Percentiles rank a stretch among this genome's conserved stretches.
Conservation (phyloP, 176 grass and related monocot species). For the Oryza nivara region DNA sequence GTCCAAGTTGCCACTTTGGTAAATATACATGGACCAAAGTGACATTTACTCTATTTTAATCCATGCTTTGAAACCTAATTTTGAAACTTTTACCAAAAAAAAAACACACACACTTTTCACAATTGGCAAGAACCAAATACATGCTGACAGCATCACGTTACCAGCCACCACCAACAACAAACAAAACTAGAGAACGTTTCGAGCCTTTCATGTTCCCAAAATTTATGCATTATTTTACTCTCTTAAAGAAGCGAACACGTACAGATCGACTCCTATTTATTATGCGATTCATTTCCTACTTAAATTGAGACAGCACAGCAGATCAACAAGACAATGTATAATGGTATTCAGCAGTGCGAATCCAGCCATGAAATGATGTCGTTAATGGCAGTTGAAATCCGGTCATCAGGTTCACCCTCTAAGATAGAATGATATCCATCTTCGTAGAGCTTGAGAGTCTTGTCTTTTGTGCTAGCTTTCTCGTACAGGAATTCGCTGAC, state of each 20-base stretch:
- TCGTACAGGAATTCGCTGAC: conserved; percentile 82
- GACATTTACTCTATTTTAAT: too few relatives aligned
- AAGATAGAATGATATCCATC: conserved; percentile 77
- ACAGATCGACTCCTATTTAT: background rate
- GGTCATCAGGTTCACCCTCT: conserved; percentile 85
- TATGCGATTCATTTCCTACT: conserved; percentile 12
- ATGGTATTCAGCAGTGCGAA: conserved; percentile 53
- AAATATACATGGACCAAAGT: too few relatives aligned
- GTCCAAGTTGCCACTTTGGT: too few relatives aligned
- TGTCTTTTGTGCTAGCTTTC: conserved; percentile 73
- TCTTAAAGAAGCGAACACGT: background rate
- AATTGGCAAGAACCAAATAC: background rate
- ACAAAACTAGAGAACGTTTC: background rate
- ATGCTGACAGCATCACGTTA: background rate
- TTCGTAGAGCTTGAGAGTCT: conserved; percentile 89
- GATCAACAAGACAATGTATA: background rate
- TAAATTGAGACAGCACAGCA: background rate
- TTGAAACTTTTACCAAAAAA: background rate
- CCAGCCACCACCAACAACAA: background rate
- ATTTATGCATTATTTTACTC: conserved; percentile 13
- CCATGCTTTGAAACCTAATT: background rate
- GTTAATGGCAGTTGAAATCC: conserved; percentile 67
- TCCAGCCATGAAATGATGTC: conserved; percentile 93
- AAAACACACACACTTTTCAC: background rate
- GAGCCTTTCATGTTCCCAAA: background rate